Evolutionary conservation across 1,284 basidiomycete species (phyloP), one percentile per base, ranked within the genome.

Genomic region (Microbotryum silenes-acaulis): DNA sequence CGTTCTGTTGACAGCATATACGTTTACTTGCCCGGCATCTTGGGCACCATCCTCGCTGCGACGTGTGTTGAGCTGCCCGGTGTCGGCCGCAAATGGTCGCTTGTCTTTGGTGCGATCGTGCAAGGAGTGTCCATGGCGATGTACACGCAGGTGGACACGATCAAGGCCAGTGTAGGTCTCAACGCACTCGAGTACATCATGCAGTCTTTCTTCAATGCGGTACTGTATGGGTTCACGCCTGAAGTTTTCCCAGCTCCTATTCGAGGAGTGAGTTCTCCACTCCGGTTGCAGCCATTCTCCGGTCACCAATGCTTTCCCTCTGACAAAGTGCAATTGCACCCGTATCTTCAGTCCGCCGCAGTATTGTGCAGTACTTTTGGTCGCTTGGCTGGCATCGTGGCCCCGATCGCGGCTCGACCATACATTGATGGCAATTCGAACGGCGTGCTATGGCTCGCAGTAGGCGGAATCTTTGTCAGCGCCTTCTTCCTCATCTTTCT

Each of bases 11-110:
- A 80, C 1, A 82, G 83, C 0, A 72, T 81, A 3, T 82, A 85
- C 66, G 82, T 82, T 65, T 85, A 84, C 0, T 86, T 85, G 1
- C 82, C 85, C 50, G 85, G 85, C 23, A 77, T 87, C 6, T 84
- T 85, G 1, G 85, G 85, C n/a, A 83, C 83, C 0, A 75, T 85
- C 44, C 72, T 82, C 60, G 84, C 80, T 31, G 83, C 82, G 12
- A 84, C 78, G 74, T 75, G 81, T n/a, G 82, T 85, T 21, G 82
- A 86, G 64, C 65, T 83, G 0, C 83, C 82, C 0, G 74, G 75
- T 57, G 70, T 86, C 6, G 86, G 86, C 8, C 78, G 85, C 2
- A 81, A 80, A 63, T 84, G 85, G 16, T 83, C 84, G 1, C 77
- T 88, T 21, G 56, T 57, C 33, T 42, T 57, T 12, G 56, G 56